phyloP scores from a whole-genome alignment of 495 filamentous ascomycete genomes.

The Hypoxylon lenormandii region DNA sequence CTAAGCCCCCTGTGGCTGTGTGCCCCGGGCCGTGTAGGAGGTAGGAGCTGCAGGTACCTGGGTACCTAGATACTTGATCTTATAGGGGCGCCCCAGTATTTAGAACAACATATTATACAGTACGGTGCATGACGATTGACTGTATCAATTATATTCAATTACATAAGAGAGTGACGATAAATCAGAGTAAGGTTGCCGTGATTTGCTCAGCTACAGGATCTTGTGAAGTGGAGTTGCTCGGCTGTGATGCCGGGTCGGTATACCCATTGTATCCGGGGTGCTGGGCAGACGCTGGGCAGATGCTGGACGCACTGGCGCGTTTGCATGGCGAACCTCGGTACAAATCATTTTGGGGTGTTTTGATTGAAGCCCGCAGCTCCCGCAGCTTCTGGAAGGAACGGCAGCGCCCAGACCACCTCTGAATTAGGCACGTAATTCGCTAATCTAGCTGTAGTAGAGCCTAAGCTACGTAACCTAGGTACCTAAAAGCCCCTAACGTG shows the following conservation, averaged over 20 bases:
- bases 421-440: conserved; percentile 15
- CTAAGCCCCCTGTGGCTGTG: background rate
- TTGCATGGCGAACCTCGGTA: conserved; percentile 38
- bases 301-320: no score
- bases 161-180: conserved; percentile 1
- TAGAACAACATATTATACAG: background rate
- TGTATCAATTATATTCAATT: conserved; percentile 6
- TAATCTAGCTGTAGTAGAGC: conserved; percentile 15
- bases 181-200: conserved; percentile 27
- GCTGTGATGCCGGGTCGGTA: conserved; percentile 26
- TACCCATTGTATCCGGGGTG: conserved; percentile 22
- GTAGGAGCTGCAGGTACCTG: no score
- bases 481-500: no score
- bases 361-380: background rate
- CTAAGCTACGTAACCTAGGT: background rate
- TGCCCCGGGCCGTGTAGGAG: background rate
- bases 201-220: conserved; percentile 19
- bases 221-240: conserved; percentile 34
- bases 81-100: background rate
- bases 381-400: conserved; percentile 44
- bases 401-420: conserved; percentile 16
- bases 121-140: background rate
- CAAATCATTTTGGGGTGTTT: no score
- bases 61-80: no score
- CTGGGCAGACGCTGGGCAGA: conserved; percentile 20